Conservation (phyloP, 805 yeast genomes). For the Starmerella roubikii region DNA sequence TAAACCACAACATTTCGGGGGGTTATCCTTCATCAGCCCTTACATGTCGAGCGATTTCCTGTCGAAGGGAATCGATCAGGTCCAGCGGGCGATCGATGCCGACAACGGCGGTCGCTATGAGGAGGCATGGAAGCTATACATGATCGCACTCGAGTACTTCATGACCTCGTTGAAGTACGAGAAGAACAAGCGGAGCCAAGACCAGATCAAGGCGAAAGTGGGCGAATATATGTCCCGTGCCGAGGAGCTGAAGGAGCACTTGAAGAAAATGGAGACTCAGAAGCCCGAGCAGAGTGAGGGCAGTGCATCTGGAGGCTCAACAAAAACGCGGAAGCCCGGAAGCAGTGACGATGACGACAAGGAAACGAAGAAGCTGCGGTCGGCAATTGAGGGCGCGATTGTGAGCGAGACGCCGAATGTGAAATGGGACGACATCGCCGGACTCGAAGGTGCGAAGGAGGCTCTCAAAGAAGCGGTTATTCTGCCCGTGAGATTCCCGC, state of each 20-base stretch:
- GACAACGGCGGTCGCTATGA: conserved; percentile 82
- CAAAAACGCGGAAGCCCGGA: conserved; percentile 33
- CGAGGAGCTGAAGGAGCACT: conserved; percentile 79
- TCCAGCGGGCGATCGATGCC: conserved; percentile 88
- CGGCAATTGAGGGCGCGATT: conserved; percentile 85
- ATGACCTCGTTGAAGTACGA: conserved; percentile 94
- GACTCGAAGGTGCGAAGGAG: conserved; percentile 87
- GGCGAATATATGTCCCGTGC: conserved; percentile 87
- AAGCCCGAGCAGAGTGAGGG: conserved; percentile 15
- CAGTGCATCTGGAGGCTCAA: conserved; percentile 44
- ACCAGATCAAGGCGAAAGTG: conserved; percentile 72
- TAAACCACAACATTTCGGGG: too few relatives aligned
- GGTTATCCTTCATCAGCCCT: too few relatives aligned
- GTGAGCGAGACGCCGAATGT: conserved; percentile 85
- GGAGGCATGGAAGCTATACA: conserved; percentile 86
- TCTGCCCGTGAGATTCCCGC: conserved; percentile 91
- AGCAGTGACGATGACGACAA: conserved; percentile 48
- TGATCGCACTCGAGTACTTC: conserved; percentile 83
- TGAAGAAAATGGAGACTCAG: conserved; percentile 45
- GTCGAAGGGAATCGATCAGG: conserved; percentile 86
- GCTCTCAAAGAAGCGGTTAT: conserved; percentile 96
- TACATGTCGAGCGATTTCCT: conserved; percentile 50
- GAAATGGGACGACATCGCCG: conserved; percentile 91
- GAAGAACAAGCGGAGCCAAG: conserved; percentile 79
- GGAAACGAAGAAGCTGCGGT: conserved; percentile 77